phyloP scores from a whole-genome alignment of 305 asterid species.

The Coffea humblotiana region DNA sequence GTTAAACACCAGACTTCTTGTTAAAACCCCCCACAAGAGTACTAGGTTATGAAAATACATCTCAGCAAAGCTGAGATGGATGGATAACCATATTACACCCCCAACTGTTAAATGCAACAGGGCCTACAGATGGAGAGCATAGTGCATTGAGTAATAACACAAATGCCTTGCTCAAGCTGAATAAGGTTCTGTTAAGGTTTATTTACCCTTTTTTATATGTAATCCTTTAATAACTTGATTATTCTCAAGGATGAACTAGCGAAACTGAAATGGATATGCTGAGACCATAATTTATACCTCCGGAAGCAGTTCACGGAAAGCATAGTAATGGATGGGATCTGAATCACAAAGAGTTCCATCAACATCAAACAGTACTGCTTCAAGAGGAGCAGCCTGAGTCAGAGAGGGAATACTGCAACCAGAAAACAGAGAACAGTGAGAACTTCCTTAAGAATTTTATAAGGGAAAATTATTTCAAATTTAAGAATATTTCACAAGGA shows the following conservation, averaged over 20 bases:
- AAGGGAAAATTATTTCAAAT: not conserved
- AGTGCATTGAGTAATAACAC: not conserved
- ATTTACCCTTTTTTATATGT: not conserved
- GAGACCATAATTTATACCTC: conserved; percentile 43
- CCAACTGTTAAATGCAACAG: not conserved
- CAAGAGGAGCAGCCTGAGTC: conserved; percentile 68
- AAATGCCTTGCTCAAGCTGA: not conserved
- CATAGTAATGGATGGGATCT: conserved; percentile 77
- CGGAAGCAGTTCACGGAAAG: conserved; percentile 79
- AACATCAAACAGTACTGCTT: conserved; percentile 84
- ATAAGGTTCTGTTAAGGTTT: not conserved
- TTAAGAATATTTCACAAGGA: not conserved
- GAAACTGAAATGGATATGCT: not conserved
- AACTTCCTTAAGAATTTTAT: not conserved
- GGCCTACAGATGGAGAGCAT: not conserved
- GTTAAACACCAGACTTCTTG: conserved; percentile 13
- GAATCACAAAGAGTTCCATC: conserved; percentile 95
- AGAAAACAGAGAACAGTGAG: conserved; percentile 21
- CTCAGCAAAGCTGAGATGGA: not conserved
- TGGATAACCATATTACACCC: not conserved
- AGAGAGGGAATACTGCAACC: conserved; percentile 55
- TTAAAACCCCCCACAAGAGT: not conserved
- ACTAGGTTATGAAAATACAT: not conserved
- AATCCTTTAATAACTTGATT: not conserved
- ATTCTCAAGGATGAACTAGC: not conserved